phyloP scores from a whole-genome alignment of 2,329 filamentous ascomycete species.

The Fusarium virguliforme region DNA sequence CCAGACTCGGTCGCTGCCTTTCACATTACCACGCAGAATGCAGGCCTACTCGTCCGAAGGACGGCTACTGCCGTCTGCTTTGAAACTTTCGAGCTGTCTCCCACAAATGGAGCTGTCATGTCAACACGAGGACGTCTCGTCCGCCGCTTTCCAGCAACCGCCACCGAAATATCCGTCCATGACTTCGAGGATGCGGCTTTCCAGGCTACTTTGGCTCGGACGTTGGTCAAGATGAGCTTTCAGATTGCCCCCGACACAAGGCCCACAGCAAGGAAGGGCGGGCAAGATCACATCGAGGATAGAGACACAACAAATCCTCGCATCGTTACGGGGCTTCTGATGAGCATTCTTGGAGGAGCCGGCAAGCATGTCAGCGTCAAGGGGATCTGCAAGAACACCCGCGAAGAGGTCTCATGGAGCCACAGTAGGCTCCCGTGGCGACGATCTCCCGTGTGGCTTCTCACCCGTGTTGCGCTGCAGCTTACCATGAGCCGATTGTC shows the following conservation, averaged over 20 bases:
- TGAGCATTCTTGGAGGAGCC: constrained; percentile 57
- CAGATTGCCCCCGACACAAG: constrained; percentile 47
- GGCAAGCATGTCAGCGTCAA: constrained; percentile 50
- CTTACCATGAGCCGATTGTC: constrained; percentile 37
- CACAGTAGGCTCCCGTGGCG: constrained; percentile 59
- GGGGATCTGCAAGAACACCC: constrained; percentile 65
- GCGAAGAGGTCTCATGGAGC: constrained; percentile 68
- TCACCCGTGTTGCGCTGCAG: constrained; percentile 69
- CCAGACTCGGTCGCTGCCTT: constrained; percentile 12
- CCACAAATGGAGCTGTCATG: constrained; percentile 26
- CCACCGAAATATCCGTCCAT: not conserved
- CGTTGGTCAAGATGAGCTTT: constrained; percentile 53
- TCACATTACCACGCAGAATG: constrained; percentile 37
- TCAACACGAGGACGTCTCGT: constrained; percentile 26
- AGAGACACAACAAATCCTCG: constrained; percentile 66
- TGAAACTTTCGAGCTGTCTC: constrained; percentile 39
- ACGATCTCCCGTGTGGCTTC: constrained; percentile 69
- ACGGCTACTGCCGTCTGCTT: constrained; percentile 14
- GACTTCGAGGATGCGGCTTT: constrained; percentile 38
- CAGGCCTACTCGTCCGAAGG: constrained; percentile 31
- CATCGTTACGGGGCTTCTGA: constrained; percentile 67
- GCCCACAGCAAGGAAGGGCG: constrained; percentile 57
- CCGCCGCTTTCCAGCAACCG: constrained; percentile 32
- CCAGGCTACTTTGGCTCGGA: constrained; percentile 42
- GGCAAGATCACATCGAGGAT: constrained; percentile 56